These are phyloP conservation scores for Torrubiella hemipterigena DNA, from an alignment of 2,329 filamentous ascomycete species.

Conservation along the genomic window DNA sequence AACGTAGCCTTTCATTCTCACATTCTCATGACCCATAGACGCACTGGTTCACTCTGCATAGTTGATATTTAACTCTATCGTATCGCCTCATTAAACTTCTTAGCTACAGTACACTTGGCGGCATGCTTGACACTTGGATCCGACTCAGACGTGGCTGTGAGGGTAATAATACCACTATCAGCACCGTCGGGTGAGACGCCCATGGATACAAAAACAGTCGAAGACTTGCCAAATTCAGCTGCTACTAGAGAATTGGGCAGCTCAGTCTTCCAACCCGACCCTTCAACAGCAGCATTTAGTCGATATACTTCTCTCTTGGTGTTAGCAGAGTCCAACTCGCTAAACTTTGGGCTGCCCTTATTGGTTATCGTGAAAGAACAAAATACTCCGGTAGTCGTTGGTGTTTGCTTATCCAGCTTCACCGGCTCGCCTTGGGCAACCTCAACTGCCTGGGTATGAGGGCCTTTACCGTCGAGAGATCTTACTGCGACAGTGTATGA, in stretches of 20 bases:
- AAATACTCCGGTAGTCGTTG: constrained; percentile 21
- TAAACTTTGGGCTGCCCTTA: constrained; percentile 25
- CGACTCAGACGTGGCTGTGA: constrained; percentile 34
- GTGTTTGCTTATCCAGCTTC: constrained; percentile 10
- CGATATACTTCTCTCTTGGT: constrained; percentile 33
- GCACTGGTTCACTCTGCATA: too few species aligned
- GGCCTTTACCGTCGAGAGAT: constrained; percentile 22
- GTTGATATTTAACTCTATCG: too few species aligned
- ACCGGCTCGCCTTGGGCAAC: constrained; percentile 22
- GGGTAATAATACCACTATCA: constrained; percentile 23
- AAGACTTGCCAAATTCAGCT: constrained; percentile 26
- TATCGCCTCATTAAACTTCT: too few species aligned
- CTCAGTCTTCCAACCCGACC: constrained; percentile 32
- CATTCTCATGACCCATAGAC: too few species aligned
- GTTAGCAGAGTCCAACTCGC: constrained; percentile 18
- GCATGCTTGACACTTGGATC: constrained; percentile 16
- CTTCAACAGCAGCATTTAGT: constrained; percentile 28
- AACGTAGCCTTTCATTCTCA: too few species aligned
- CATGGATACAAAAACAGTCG: constrained; percentile 29
- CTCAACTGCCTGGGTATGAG: constrained; percentile 18
- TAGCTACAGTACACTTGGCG: constrained; percentile 21
- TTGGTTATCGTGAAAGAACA: constrained; percentile 37
- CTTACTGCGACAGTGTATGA: constrained; percentile 35
- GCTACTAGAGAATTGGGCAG: constrained; percentile 27
- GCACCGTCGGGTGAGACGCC: constrained; percentile 18